These are phyloP conservation scores for Nidularia pulvinata DNA, from an alignment of 768 basidiomycete species.

Conservation along the genomic window DNA sequence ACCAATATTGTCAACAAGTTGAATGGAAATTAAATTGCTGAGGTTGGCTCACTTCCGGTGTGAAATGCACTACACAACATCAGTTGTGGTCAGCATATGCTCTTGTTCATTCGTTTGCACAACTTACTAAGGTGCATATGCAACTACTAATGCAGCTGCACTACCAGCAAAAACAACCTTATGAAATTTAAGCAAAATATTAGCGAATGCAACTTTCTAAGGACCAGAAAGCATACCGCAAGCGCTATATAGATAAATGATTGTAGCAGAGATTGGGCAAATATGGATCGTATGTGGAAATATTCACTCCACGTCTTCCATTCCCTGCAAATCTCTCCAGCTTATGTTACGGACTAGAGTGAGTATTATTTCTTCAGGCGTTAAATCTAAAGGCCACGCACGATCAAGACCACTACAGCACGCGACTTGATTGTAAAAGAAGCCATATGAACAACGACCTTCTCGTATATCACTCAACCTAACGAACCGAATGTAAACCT, in stretches of 20 bases:
- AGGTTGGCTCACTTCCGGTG: slow-evolving; percentile 62
- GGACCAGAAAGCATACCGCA: slow-evolving; percentile 43
- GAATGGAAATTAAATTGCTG: not conserved
- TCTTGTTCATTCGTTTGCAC: not conserved
- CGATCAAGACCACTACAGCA: slow-evolving; percentile 71
- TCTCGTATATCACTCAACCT: slow-evolving; percentile 74
- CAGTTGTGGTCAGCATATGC: not conserved
- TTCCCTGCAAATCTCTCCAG: slow-evolving; percentile 64
- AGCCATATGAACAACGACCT: slow-evolving; percentile 65
- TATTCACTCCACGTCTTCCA: slow-evolving; percentile 73
- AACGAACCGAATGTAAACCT: not conserved
- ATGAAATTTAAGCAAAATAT: slow-evolving; percentile 1
- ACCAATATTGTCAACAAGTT: not conserved
- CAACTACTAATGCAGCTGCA: slow-evolving; percentile 61
- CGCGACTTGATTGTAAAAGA: slow-evolving; percentile 71
- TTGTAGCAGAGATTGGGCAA: slow-evolving; percentile 64
- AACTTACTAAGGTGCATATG: slow-evolving; percentile 72
- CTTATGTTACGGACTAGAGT: slow-evolving; percentile 24
- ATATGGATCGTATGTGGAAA: slow-evolving; percentile 49
- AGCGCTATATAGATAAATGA: slow-evolving; percentile 62
- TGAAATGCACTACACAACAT: slow-evolving; percentile 59
- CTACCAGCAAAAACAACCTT: slow-evolving; percentile 64
- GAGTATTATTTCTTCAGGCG: not conserved
- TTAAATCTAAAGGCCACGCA: slow-evolving; percentile 18
- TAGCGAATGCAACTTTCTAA: not conserved